Conservation (phyloP, 371 early-diverging fungal species). For the Syncephalastrum contaminatum region DNA sequence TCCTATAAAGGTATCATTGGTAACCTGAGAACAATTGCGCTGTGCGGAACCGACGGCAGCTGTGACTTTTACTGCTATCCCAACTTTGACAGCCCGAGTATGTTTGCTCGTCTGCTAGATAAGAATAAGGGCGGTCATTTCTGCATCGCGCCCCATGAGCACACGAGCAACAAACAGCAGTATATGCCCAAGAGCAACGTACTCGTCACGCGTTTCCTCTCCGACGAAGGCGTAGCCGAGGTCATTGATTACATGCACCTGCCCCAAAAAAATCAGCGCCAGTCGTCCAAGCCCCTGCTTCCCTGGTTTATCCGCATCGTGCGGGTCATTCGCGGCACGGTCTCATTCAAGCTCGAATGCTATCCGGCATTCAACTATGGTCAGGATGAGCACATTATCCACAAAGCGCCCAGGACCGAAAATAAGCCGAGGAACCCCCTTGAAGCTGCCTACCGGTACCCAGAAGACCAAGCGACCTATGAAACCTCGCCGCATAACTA, state of each 20-base stretch:
- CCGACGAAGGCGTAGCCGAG: constrained; percentile 63
- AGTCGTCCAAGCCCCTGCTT: constrained; percentile 44
- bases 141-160: constrained; percentile 47
- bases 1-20: constrained; percentile 54
- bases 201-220: constrained; percentile 68
- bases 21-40: constrained; percentile 72
- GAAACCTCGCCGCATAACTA: constrained; percentile 32
- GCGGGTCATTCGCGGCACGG: constrained; percentile 63
- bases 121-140: constrained; percentile 69
- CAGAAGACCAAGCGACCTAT: constrained; percentile 24
- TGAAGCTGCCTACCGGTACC: constrained; percentile 13
- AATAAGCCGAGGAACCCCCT: constrained; percentile 9
- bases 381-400: constrained; percentile 51
- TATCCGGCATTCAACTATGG: constrained; percentile 83
- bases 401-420: constrained; percentile 35
- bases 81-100: constrained; percentile 76
- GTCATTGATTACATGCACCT: constrained; percentile 74
- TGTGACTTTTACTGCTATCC: constrained; percentile 83
- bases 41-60: constrained; percentile 71
- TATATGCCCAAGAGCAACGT: constrained; percentile 79
- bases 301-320: constrained; percentile 76
- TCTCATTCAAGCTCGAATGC: constrained; percentile 61
- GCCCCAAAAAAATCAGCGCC: constrained; percentile 36
- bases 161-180: constrained; percentile 67
- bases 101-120: constrained; percentile 75